A percentile compares a stretch with the other conserved stretches of the same genome.
phyloP scores from a whole-genome alignment of 2,329 filamentous ascomycete genomes.

The Camillea tinctor region DNA sequence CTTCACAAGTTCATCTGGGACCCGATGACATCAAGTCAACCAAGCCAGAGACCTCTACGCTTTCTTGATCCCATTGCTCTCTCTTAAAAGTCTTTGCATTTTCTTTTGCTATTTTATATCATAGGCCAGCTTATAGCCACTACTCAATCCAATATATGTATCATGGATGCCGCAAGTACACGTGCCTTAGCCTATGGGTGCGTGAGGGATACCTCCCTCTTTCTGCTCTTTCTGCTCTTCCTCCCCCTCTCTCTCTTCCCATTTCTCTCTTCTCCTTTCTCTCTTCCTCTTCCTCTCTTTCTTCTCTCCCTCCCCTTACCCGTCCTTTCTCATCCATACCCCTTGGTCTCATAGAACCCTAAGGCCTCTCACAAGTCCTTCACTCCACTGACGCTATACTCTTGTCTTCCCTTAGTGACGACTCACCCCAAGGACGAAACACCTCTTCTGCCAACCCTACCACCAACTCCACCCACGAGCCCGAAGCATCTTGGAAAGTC shows the following conservation, averaged over 20 bases:
- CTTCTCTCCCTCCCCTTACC: background rate
- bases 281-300: too few relatives aligned
- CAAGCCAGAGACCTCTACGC: background rate
- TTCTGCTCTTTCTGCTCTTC: too few relatives aligned
- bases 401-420: background rate
- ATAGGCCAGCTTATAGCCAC: background rate
- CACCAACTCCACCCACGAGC: background rate
- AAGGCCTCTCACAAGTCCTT: background rate
- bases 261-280: too few relatives aligned
- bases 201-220: background rate
- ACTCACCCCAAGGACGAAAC: background rate
- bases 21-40: background rate
- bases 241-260: too few relatives aligned
- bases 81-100: background rate
- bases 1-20: background rate
- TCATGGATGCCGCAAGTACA: background rate
- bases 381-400: background rate
- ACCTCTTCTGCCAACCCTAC: background rate
- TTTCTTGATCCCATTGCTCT: background rate
- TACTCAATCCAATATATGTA: background rate
- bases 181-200: background rate
- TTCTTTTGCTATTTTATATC: background rate
- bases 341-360: background rate
- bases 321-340: background rate
- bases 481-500: background rate